Evolutionary conservation across 306 rosid genomes (phyloP).

Genomic region (Lathyrus aphaca): DNA sequence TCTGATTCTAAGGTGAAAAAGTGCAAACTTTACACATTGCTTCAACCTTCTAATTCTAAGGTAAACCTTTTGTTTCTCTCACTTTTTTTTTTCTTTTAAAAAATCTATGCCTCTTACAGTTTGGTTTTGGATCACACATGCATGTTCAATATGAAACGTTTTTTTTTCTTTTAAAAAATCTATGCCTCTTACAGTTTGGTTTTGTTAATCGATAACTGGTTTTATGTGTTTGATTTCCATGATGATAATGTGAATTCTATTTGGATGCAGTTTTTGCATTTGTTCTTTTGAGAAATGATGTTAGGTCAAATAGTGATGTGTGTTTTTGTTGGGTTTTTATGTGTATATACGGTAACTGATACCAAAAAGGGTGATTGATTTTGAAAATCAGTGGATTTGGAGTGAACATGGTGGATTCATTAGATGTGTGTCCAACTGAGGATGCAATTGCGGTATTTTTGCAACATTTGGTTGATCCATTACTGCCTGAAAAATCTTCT

Average conservation of each 20-base stretch:
- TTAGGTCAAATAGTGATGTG: conserved; percentile 5
- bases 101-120: neutral
- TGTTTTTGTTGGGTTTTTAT: conserved; percentile 5
- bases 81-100: neutral
- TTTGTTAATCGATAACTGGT: neutral
- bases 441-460: conserved; percentile 65
- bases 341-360: conserved; percentile 14
- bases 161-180: too few relatives aligned
- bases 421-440: conserved; percentile 64
- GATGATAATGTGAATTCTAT: conserved; percentile 18
- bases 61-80: neutral
- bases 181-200: too few relatives aligned
- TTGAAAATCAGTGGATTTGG: neutral
- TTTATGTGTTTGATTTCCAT: conserved; percentile 1
- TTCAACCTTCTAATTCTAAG: neutral
- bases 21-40: neutral
- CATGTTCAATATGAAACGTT: conserved; percentile 1
- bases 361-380: conserved; percentile 15
- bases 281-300: conserved; percentile 27
- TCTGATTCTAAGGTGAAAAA: neutral
- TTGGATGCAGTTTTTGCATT: neutral
- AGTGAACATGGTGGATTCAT: conserved; percentile 40
- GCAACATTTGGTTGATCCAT: conserved; percentile 64
- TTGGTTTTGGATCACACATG: conserved; percentile 7
- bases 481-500: conserved; percentile 62